Percentiles rank a stretch among this genome's conserved stretches.
Conservation (phyloP, 2,329 filamentous ascomycete genomes). For the Colletotrichum endophyticum region DNA sequence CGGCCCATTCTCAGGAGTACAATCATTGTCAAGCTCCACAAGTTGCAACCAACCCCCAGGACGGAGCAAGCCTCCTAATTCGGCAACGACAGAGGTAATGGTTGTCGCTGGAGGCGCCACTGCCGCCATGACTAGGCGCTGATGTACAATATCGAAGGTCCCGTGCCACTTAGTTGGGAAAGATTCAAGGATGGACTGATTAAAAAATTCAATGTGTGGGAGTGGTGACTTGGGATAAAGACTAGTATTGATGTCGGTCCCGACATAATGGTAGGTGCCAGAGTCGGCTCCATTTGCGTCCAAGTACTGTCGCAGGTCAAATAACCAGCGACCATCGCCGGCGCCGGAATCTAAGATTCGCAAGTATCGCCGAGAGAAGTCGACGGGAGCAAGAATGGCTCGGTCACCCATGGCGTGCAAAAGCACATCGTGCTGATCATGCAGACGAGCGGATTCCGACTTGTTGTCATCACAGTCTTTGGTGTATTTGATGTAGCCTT, state of each 20-base stretch:
- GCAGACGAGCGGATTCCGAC: neutral
- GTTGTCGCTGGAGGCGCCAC: neutral
- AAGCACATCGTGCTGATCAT: constrained; percentile 2
- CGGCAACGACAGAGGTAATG: neutral
- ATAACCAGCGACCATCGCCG: constrained; percentile 6
- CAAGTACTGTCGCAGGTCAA: neutral
- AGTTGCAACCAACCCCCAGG: constrained; percentile 10
- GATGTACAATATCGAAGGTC: constrained; percentile 8
- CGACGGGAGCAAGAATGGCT: neutral
- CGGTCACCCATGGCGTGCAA: neutral
- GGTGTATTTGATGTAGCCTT: neutral
- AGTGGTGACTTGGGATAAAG: neutral
- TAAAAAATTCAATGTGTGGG: neutral
- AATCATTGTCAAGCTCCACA: neutral
- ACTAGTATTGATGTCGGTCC: constrained; percentile 2
- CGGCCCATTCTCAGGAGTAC: neutral
- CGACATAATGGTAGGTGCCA: neutral
- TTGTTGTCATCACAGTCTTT: neutral
- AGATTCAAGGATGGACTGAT: neutral
- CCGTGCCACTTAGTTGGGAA: neutral
- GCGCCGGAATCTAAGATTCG: constrained; percentile 4
- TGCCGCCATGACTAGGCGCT: neutral
- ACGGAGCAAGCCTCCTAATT: neutral
- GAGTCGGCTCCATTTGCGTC: neutral
- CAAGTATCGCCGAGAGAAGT: neutral